Base-by-base conservation (phyloP, 352 stramenopile species). In the Aphanomyces stellatus region DNA sequence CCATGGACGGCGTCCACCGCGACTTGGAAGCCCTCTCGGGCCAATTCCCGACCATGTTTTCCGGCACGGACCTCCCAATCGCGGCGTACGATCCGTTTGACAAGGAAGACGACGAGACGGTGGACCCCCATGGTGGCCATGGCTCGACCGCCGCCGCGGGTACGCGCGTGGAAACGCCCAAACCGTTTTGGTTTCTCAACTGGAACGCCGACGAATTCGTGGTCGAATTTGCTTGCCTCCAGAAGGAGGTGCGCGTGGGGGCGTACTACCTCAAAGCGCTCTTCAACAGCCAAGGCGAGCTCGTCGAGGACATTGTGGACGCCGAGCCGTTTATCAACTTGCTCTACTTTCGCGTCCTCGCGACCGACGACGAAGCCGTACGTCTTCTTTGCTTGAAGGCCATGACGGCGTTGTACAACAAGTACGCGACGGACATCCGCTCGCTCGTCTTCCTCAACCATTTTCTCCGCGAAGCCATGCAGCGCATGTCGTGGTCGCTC, bases 201-300 rank as follows among this genome's bases (percentile, higher is more conserved):
- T 94, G 86, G 86, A 92, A 94, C 65, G 83, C 76, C n/a, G 91
- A 94, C 53, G 86, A 94, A 63, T 94, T 94, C 49, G 71, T 73
- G 17, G 66, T 93, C 33, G 84, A 94, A 42, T 94, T 91, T 46
- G 74, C 83, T 27, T 90, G 81, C 51, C 60, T 89, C n/a, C 63
- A 77, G 25, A 72, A 76, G 8, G 86, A 94, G 66, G 82, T 94
- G 25, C 90, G 87, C 53, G 86, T 94, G 60, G 86, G 86, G 5
- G 77, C 86, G 10, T 94, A 94, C 63, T 94, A 90, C 61, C 70
- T 94, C 41, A 84, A 83, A 1, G 86, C 92, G 34, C 74, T 94
- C 27, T 71, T 94, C 17, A 87, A 91, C 34, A 83, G 91, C 62
- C 85, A 84, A 55, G 85, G 85, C 7, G 82, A 91, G 22, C 57